These are phyloP conservation scores for Geotrichum carabidarum DNA, from an alignment of 1,139 yeast species.

Conservation along the genomic window DNA sequence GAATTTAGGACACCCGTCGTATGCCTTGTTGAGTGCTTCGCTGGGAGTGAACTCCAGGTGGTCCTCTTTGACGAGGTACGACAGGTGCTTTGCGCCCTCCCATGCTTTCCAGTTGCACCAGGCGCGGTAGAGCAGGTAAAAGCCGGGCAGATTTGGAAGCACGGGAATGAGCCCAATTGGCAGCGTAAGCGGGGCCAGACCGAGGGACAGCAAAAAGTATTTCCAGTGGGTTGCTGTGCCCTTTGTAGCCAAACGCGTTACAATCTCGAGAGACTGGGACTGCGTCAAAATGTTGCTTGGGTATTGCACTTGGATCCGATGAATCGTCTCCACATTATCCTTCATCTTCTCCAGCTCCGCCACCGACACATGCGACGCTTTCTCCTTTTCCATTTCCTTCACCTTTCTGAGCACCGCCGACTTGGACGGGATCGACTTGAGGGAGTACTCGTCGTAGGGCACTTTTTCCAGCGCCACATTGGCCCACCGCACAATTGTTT, in stretches of 20 bases:
- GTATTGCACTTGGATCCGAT: slow-evolving; percentile 29
- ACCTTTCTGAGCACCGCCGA: slow-evolving; percentile 25
- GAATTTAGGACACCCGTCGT: slow-evolving; percentile 7
- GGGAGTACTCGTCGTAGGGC: slow-evolving; percentile 51
- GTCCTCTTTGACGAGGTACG: slow-evolving; percentile 43
- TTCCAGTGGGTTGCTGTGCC: slow-evolving; percentile 45
- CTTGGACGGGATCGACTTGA: slow-evolving; percentile 47
- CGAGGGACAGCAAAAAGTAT: slow-evolving; percentile 46
- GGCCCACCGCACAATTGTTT: slow-evolving; percentile 42
- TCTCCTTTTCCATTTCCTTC: slow-evolving; percentile 15
- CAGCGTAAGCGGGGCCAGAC: slow-evolving; percentile 69
- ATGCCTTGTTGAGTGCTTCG: slow-evolving; percentile 24
- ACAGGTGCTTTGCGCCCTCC: slow-evolving; percentile 66
- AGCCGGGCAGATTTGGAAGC: slow-evolving; percentile 94
- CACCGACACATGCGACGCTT: slow-evolving; percentile 22
- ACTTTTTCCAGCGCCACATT: slow-evolving; percentile 42
- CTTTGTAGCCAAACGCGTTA: slow-evolving; percentile 34
- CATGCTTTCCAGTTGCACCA: slow-evolving; percentile 82
- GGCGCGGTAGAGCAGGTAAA: slow-evolving; percentile 73
- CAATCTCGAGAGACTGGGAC: slow-evolving; percentile 26
- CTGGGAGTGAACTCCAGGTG: slow-evolving; percentile 26
- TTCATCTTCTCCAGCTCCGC: slow-evolving; percentile 16
- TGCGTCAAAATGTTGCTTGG: slow-evolving; percentile 27
- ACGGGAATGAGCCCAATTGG: slow-evolving; percentile 81
- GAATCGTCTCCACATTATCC: slow-evolving; percentile 20